Evolutionary conservation across 2,329 filamentous ascomycete species (phyloP).

Genomic region (Eutypella sp.): DNA sequence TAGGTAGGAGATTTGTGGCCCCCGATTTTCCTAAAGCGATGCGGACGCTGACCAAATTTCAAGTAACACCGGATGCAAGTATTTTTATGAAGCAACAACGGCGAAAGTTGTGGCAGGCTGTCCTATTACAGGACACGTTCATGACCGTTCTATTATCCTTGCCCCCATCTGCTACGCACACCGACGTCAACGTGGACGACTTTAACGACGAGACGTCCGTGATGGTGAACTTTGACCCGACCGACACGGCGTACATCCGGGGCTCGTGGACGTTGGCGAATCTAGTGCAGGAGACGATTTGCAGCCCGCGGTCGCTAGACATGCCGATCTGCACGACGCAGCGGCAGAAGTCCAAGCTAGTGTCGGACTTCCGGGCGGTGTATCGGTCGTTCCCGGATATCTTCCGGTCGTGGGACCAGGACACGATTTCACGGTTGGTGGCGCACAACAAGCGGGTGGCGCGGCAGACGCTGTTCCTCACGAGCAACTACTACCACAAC

Average conservation of each 20-base stretch:
- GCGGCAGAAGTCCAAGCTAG: slow-evolving; percentile 63
- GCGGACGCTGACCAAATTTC: slow-evolving; percentile 4
- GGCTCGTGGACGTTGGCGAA: slow-evolving; percentile 77
- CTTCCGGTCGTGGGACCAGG: slow-evolving; percentile 64
- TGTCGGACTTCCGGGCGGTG: slow-evolving; percentile 64
- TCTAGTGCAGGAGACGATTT: slow-evolving; percentile 71
- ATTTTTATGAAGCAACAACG: slow-evolving; percentile 73
- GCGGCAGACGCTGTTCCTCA: slow-evolving; percentile 71
- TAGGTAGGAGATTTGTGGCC: slow-evolving; percentile 39
- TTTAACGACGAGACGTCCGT: slow-evolving; percentile 58
- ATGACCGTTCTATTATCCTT: slow-evolving; percentile 72
- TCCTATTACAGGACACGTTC: slow-evolving; percentile 76
- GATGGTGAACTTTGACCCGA: slow-evolving; percentile 56
- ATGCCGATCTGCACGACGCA: slow-evolving; percentile 65
- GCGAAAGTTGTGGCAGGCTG: slow-evolving; percentile 77
- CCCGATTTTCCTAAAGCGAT: not conserved
- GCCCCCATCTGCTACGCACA: slow-evolving; percentile 73
- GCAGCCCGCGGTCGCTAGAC: slow-evolving; percentile 68
- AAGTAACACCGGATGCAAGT: slow-evolving; percentile 59
- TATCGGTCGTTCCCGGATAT: slow-evolving; percentile 68
- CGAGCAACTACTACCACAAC: slow-evolving; percentile 80
- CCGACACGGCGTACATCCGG: slow-evolving; percentile 66
- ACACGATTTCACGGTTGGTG: slow-evolving; percentile 53
- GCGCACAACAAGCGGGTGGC: slow-evolving; percentile 60
- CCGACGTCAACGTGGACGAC: slow-evolving; percentile 72